These are phyloP conservation scores for Coccomyxa subellipsoidea DNA, from an alignment of 163 green algal species.

Conservation along the genomic window DNA sequence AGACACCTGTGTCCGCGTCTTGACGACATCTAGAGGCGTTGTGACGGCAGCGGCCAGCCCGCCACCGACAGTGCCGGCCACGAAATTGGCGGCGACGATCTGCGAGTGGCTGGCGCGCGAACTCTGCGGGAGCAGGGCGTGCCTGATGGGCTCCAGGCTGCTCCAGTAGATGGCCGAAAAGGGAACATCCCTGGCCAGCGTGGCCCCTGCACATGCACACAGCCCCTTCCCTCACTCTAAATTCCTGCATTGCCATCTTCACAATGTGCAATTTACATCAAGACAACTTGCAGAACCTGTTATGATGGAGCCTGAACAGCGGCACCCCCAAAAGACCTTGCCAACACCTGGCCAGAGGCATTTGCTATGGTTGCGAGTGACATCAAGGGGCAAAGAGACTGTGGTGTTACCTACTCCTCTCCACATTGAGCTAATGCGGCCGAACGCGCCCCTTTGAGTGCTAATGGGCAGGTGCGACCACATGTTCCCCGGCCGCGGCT, in stretches of 20 bases:
- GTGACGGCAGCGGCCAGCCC: constrained; percentile 77
- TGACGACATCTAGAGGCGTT: constrained; percentile 93
- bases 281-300: no score
- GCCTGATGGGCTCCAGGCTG: constrained; percentile 68
- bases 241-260: not conserved
- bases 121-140: constrained; percentile 18
- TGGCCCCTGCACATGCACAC: constrained; percentile 54
- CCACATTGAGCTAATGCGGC: constrained; percentile 59
- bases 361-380: not conserved
- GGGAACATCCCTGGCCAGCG: constrained; percentile 89
- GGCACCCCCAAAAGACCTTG: no score
- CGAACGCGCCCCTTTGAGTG: not conserved
- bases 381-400: not conserved
- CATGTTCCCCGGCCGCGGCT: not conserved
- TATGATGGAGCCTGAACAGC: no score
- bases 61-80: constrained; percentile 73
- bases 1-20: constrained; percentile 84
- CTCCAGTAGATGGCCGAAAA: constrained; percentile 95
- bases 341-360: no score
- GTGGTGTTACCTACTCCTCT: constrained; percentile 44
- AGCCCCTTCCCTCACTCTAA: no score
- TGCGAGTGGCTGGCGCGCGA: not conserved
- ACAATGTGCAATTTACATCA: not conserved
- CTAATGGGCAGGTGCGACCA: constrained; percentile 16
- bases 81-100: constrained; percentile 70